Evolutionary conservation across 2,329 filamentous ascomycete species (phyloP).

Genomic region (Rutstroemia sp.): DNA sequence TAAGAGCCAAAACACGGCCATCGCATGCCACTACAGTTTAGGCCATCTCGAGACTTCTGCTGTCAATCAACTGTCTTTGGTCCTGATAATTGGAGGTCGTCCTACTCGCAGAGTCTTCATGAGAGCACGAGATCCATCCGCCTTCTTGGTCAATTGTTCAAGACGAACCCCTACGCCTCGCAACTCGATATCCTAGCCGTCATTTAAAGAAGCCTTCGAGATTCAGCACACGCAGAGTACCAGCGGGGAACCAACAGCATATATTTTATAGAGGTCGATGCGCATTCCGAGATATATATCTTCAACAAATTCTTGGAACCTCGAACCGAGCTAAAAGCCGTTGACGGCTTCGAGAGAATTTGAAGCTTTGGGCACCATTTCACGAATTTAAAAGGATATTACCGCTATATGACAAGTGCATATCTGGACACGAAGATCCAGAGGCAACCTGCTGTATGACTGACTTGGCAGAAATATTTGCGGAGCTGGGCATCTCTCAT

Average conservation of each 20-base stretch:
- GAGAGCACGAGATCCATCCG: not conserved
- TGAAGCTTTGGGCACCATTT: not conserved
- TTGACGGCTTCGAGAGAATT: not conserved
- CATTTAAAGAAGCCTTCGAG: not conserved
- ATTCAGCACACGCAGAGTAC: not conserved
- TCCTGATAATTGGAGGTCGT: no score
- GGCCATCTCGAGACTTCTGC: not conserved
- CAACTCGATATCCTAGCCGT: not conserved
- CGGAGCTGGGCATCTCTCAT: conserved; percentile 70
- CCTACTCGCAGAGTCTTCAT: not conserved
- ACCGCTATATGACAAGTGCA: not conserved
- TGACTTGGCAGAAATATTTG: conserved; percentile 58
- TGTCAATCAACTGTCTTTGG: not conserved
- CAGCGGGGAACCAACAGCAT: not conserved
- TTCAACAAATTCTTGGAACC: not conserved
- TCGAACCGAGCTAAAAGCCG: not conserved
- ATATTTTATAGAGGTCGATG: not conserved
- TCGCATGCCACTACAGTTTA: not conserved
- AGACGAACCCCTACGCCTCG: not conserved
- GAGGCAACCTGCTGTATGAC: conserved; percentile 31
- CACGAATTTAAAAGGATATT: not conserved
- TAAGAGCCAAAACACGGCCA: not conserved
- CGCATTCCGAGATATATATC: not conserved
- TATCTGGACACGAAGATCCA: conserved; percentile 28
- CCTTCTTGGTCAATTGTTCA: not conserved